These are phyloP conservation scores for Candida corydali DNA, from an alignment of 805 yeast species.

Conservation along the genomic window DNA sequence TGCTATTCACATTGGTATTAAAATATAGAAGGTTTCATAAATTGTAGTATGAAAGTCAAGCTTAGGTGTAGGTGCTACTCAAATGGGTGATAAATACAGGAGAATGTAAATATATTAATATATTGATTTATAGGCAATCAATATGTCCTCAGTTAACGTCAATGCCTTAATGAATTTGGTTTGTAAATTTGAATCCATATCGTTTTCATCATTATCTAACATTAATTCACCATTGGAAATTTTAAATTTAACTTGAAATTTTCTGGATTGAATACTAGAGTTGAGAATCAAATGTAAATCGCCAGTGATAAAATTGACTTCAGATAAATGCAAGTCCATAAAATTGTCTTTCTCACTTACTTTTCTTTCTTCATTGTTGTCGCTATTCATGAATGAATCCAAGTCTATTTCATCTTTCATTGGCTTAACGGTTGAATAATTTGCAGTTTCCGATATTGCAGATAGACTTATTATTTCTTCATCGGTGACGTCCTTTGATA, in stretches of 20 bases:
- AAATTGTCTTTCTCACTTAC: slow-evolving; percentile 2
- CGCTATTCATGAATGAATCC: slow-evolving; percentile 24
- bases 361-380: slow-evolving; percentile 12
- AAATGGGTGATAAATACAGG: too few species aligned
- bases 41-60: background rate
- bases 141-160: slow-evolving; percentile 29
- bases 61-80: background rate
- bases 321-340: slow-evolving; percentile 17
- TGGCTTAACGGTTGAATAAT: slow-evolving; percentile 15
- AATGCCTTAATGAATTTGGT: slow-evolving; percentile 22
- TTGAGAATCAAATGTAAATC: slow-evolving; percentile 20
- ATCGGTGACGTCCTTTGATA: slow-evolving; percentile 34
- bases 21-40: slow-evolving; percentile 50
- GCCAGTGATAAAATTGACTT: slow-evolving; percentile 20
- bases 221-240: slow-evolving; percentile 29
- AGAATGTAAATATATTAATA: slow-evolving; percentile 6
- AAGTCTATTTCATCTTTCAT: slow-evolving; percentile 14
- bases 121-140: slow-evolving; percentile 7
- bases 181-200: slow-evolving; percentile 18
- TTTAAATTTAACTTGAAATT: slow-evolving; percentile 17
- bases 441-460: slow-evolving; percentile 23
- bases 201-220: slow-evolving; percentile 6
- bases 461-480: slow-evolving; percentile 35
- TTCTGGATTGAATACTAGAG: slow-evolving; percentile 13
- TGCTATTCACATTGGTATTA: slow-evolving; percentile 93